phyloP scores from a whole-genome alignment of 2,329 filamentous ascomycete genomes.

The Alternaria rosae region DNA sequence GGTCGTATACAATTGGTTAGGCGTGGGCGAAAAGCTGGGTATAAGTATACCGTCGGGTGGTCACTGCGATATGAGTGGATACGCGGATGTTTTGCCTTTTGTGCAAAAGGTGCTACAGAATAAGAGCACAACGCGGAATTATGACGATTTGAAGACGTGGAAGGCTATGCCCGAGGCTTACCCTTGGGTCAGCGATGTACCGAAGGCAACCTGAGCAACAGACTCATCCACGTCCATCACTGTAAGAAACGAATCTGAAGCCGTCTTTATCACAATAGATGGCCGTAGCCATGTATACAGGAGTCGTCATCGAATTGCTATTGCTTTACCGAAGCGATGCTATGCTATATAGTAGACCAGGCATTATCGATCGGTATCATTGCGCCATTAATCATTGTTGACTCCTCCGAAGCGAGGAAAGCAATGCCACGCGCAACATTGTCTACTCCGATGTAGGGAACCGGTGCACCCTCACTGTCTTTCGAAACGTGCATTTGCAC shows the following conservation, averaged over 20 bases:
- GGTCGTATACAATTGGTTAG: constrained; percentile 45
- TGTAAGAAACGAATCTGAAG: background rate
- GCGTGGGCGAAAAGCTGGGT: constrained; percentile 48
- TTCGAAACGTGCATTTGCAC: constrained; percentile 34
- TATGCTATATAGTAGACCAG: constrained; percentile 35
- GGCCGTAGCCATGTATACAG: background rate
- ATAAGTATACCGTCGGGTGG: constrained; percentile 58
- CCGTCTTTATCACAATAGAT: background rate
- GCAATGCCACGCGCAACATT: constrained; percentile 37
- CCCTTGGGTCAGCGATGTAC: constrained; percentile 50
- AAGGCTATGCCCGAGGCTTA: constrained; percentile 56
- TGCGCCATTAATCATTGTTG: constrained; percentile 36
- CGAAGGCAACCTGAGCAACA: background rate
- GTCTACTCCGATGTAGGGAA: constrained; percentile 27
- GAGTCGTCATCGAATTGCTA: background rate
- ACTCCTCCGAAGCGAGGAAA: constrained; percentile 35
- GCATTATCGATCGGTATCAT: constrained; percentile 39
- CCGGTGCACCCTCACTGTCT: constrained; percentile 30
- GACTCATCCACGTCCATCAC: background rate
- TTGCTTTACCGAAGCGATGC: background rate
- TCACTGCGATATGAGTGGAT: constrained; percentile 60
- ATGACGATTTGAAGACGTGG: constrained; percentile 55
- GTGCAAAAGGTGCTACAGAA: constrained; percentile 59
- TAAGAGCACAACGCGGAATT: constrained; percentile 56
- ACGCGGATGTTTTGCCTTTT: constrained; percentile 57